Evolutionary conservation across 306 rosid genomes (phyloP).

Genomic region (Lathyrus tuberosus): DNA sequence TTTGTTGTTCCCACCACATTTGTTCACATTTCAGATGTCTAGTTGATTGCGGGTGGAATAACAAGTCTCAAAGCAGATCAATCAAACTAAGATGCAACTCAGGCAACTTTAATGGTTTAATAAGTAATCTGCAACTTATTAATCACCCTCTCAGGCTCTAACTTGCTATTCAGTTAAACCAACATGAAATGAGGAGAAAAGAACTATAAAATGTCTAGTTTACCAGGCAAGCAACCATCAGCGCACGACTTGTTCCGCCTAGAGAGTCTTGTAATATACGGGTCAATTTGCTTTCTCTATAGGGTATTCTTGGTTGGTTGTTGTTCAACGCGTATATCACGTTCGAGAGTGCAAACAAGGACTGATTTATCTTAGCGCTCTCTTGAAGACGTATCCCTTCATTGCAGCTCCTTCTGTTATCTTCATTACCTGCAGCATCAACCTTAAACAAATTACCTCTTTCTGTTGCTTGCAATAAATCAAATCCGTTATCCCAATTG

Average conservation of each 20-base stretch:
- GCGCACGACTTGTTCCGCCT: conserved; percentile 80
- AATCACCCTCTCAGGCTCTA: conserved; percentile 5
- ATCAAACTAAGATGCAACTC: conserved; percentile 1
- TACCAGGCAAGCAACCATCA: conserved; percentile 98
- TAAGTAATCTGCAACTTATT: conserved; percentile 24
- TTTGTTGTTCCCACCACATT: neutral
- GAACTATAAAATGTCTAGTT: conserved; percentile 27
- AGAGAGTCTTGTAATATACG: conserved; percentile 92
- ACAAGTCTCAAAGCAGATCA: neutral
- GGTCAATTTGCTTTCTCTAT: conserved; percentile 93
- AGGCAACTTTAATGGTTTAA: conserved; percentile 11
- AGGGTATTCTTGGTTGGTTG: conserved; percentile 70
- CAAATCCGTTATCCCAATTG: conserved; percentile 6
- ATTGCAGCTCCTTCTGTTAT: conserved; percentile 84
- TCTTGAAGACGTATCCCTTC: conserved; percentile 96
- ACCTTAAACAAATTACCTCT: conserved; percentile 5
- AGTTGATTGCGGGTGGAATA: neutral
- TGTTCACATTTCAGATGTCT: neutral
- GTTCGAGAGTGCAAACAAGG: conserved; percentile 88
- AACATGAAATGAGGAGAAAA: conserved; percentile 16
- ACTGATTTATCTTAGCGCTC: conserved; percentile 93
- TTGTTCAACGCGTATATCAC: conserved; percentile 91
- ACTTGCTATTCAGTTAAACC: neutral
- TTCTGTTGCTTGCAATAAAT: conserved; percentile 27
- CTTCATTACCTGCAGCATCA: conserved; percentile 84